A percentile compares a stretch with the other conserved stretches of the same genome.
Evolutionary conservation across 1,284 basidiomycete species (phyloP).

Genomic region (Exobasidium rhododendri): DNA sequence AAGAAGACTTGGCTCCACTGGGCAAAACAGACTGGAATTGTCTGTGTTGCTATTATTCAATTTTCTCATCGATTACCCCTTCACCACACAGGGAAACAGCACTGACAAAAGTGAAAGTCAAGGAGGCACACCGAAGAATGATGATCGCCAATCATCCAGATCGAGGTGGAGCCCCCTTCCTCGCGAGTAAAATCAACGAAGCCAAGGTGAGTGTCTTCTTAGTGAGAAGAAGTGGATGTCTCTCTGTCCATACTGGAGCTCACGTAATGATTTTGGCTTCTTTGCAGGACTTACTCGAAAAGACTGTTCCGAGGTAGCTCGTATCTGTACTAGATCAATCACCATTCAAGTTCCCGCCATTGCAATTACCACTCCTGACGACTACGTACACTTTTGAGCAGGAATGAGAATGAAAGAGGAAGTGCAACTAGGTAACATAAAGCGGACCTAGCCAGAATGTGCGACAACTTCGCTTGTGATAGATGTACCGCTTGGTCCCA

Average conservation of each 20-base stretch:
- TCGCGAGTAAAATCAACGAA: constrained; percentile 71
- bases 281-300: constrained; percentile 14
- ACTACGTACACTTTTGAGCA: not conserved
- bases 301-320: constrained; percentile 12
- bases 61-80: constrained; percentile 1
- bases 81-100: constrained; percentile 34
- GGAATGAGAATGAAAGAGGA: not conserved
- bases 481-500: constrained; percentile 63
- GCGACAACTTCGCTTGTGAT: constrained; percentile 49
- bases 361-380: constrained; percentile 4
- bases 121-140: constrained; percentile 55
- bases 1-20: constrained; percentile 19
- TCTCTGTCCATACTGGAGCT: not conserved
- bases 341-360: not conserved
- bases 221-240: not conserved
- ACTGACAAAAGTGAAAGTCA: constrained; percentile 48
- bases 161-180: constrained; percentile 87
- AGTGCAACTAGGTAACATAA: not conserved
- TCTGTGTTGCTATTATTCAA: not conserved
- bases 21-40: not conserved
- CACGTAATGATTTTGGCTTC: not conserved
- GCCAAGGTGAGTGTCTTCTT: constrained; percentile 33
- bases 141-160: constrained; percentile 79
- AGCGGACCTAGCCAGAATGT: constrained; percentile 29
- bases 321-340: not conserved